Conservation (phyloP, 2,329 filamentous ascomycete genomes). For the Colletotrichum plurivorum region DNA sequence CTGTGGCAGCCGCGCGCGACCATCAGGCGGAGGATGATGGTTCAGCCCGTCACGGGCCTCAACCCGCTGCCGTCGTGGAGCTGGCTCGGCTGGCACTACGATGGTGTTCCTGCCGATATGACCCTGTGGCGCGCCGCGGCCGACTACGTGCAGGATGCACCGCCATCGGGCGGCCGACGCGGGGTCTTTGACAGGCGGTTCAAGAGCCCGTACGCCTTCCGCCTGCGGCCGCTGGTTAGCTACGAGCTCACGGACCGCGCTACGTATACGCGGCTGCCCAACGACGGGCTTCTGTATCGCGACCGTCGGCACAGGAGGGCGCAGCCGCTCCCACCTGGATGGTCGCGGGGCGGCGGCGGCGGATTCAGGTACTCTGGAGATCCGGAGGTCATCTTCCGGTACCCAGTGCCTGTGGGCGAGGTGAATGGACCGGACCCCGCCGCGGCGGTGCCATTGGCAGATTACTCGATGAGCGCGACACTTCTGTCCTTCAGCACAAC, state of each 20-base stretch:
- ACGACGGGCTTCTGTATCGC: slow-evolving; percentile 55
- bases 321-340: slow-evolving; percentile 54
- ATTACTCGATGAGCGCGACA: slow-evolving; percentile 28
- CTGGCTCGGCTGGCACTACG: slow-evolving; percentile 65
- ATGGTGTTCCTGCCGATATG: slow-evolving; percentile 58
- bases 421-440: slow-evolving; percentile 11
- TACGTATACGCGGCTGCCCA: slow-evolving; percentile 51
- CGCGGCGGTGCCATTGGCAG: slow-evolving; percentile 23
- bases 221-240: slow-evolving; percentile 53
- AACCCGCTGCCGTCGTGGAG: slow-evolving; percentile 58
- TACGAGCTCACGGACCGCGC: slow-evolving; percentile 58
- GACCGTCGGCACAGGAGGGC: slow-evolving; percentile 51
- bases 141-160: slow-evolving; percentile 58
- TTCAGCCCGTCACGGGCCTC: slow-evolving; percentile 46
- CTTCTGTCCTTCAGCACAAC: slow-evolving; percentile 57
- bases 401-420: slow-evolving; percentile 53
- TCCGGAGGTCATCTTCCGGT: slow-evolving; percentile 55
- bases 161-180: slow-evolving; percentile 48
- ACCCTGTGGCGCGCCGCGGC: slow-evolving; percentile 58
- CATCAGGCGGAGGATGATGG: slow-evolving; percentile 54
- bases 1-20: slow-evolving; percentile 61
- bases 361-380: slow-evolving; percentile 58
- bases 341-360: slow-evolving; percentile 53
- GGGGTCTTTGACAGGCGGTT: slow-evolving; percentile 51
- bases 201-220: slow-evolving; percentile 54